phyloP scores from a whole-genome alignment of 371 early-diverging fungal species.

The Mucor irregularis region DNA sequence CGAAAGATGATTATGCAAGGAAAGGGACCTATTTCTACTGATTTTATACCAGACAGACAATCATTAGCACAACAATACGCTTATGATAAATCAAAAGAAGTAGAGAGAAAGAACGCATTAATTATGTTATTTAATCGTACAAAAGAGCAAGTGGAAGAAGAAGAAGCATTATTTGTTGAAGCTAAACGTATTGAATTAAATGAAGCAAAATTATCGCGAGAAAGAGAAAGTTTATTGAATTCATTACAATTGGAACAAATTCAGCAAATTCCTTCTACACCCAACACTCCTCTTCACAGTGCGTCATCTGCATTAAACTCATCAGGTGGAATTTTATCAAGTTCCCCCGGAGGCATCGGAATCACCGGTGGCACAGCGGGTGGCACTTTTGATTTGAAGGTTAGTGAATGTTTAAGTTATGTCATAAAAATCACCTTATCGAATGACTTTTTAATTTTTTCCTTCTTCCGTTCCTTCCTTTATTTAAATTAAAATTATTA shows the following conservation, averaged over 20 bases:
- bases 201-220: constrained; percentile 68
- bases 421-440: constrained; percentile 3
- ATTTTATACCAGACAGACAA: constrained; percentile 33
- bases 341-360: constrained; percentile 43
- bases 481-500: background rate
- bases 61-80: constrained; percentile 41
- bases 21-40: constrained; percentile 34
- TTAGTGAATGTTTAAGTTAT: background rate
- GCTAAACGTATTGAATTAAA: constrained; percentile 78
- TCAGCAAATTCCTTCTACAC: constrained; percentile 41
- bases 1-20: constrained; percentile 51
- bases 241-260: constrained; percentile 60
- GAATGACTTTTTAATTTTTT: constrained; percentile 3
- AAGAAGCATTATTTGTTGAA: constrained; percentile 75
- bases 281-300: constrained; percentile 40
- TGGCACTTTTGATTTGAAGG: constrained; percentile 26
- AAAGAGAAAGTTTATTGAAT: constrained; percentile 74
- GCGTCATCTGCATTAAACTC: constrained; percentile 1
- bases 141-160: constrained; percentile 82
- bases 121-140: constrained; percentile 70
- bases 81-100: constrained; percentile 68
- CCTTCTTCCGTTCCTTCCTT: background rate
- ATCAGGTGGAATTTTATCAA: background rate
- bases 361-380: constrained; percentile 43
- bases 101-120: constrained; percentile 79